A percentile compares a stretch with the other conserved stretches of the same genome.
Conservation (phyloP, 495 filamentous ascomycete genomes). For the Neurospora sp. region DNA sequence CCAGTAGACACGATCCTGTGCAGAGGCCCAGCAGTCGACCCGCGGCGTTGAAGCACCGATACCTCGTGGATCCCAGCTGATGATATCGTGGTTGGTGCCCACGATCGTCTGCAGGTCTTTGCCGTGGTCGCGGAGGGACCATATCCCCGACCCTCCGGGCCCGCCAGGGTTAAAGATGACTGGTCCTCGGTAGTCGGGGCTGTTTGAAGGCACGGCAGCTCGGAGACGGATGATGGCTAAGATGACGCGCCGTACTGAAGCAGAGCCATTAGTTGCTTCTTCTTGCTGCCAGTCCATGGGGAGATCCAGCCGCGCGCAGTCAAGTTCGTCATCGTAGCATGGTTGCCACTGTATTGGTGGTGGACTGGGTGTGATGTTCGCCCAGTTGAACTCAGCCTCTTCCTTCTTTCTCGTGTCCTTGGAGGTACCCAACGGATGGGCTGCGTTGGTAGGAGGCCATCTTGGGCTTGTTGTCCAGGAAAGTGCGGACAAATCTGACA, state of each 20-base stretch:
- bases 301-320: slow-evolving; percentile 33
- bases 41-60: slow-evolving; percentile 32
- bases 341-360: slow-evolving; percentile 21
- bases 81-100: slow-evolving; percentile 37
- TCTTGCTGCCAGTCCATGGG: slow-evolving; percentile 37
- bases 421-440: background rate
- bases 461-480: background rate
- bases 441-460: background rate
- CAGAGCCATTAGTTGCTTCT: background rate
- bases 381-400: slow-evolving; percentile 13
- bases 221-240: slow-evolving; percentile 38
- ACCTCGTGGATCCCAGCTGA: slow-evolving; percentile 43
- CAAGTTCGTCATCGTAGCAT: slow-evolving; percentile 20
- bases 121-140: slow-evolving; percentile 26
- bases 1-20: slow-evolving; percentile 27
- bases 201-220: slow-evolving; percentile 19
- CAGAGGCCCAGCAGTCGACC: slow-evolving; percentile 32
- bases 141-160: slow-evolving; percentile 40
- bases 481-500: background rate
- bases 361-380: slow-evolving; percentile 23
- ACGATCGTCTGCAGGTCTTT: slow-evolving; percentile 33
- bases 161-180: slow-evolving; percentile 46
- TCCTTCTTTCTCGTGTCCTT: background rate
- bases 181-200: slow-evolving; percentile 30
- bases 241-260: slow-evolving; percentile 14